Percentiles rank a stretch among this genome's conserved stretches.
Evolutionary conservation across 2,329 filamentous ascomycete genomes (phyloP).

Genomic region (Colletotrichum tamarilloi): DNA sequence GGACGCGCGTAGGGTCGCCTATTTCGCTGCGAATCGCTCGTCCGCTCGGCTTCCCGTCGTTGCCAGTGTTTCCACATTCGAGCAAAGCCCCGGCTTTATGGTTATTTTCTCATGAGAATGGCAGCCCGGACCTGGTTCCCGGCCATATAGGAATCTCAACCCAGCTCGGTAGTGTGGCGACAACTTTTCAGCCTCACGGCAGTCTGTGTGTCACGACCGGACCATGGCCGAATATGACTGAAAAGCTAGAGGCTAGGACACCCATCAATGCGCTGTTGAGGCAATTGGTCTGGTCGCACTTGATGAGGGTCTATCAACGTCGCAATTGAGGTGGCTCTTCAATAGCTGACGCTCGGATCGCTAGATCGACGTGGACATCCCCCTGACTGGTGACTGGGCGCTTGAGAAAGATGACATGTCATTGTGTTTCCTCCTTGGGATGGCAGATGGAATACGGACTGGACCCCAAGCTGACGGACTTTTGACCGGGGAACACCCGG

Average conservation of each 20-base stretch:
- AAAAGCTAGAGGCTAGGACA: too few relatives aligned
- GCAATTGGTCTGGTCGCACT: neutral
- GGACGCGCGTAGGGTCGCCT: neutral
- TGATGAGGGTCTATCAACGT: neutral
- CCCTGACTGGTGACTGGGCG: neutral
- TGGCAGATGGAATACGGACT: neutral
- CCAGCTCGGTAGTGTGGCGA: neutral
- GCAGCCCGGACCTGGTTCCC: neutral
- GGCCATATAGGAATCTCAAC: neutral
- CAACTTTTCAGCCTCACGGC: neutral
- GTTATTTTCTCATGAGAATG: neutral
- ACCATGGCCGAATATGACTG: neutral
- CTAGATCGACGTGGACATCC: constrained; percentile 2
- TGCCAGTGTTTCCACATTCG: neutral
- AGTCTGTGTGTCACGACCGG: neutral
- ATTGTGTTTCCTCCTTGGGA: neutral
- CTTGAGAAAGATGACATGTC: neutral
- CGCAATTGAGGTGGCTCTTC: neutral
- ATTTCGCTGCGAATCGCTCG: neutral
- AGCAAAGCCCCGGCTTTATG: neutral
- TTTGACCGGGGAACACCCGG: neutral
- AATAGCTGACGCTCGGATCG: neutral
- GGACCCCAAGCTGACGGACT: neutral
- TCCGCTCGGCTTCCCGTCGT: neutral
- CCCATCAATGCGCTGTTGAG: too few relatives aligned